These are phyloP conservation scores for Beauveria asiatica DNA, from an alignment of 2,329 filamentous ascomycete species.

Conservation along the genomic window DNA sequence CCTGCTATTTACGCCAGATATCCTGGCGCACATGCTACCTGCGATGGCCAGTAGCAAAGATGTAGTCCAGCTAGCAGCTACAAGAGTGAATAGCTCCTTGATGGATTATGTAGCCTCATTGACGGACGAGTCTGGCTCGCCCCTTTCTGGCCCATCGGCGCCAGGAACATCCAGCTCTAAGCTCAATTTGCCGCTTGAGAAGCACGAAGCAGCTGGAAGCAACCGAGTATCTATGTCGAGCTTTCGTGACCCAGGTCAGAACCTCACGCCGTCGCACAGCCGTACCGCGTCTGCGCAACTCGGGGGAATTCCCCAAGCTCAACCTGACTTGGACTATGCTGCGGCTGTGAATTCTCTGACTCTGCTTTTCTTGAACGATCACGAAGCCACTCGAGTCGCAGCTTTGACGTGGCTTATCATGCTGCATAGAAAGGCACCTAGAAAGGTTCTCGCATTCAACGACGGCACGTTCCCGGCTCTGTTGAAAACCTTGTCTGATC, in stretches of 20 bases:
- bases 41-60: slow-evolving; percentile 91
- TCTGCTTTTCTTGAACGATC: slow-evolving; percentile 88
- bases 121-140: slow-evolving; percentile 54
- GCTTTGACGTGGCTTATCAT: slow-evolving; percentile 95
- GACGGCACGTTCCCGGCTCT: slow-evolving; percentile 94
- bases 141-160: slow-evolving; percentile 17
- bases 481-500: slow-evolving; percentile 91
- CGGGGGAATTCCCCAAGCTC: slow-evolving; percentile 34
- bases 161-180: slow-evolving; percentile 29
- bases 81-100: slow-evolving; percentile 79
- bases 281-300: slow-evolving; percentile 38
- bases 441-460: slow-evolving; percentile 89
- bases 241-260: slow-evolving; percentile 45
- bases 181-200: slow-evolving; percentile 35
- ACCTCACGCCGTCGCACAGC: slow-evolving; percentile 42
- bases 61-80: slow-evolving; percentile 78
- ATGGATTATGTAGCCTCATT: slow-evolving; percentile 93
- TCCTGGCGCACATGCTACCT: slow-evolving; percentile 84
- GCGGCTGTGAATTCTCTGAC: slow-evolving; percentile 91
- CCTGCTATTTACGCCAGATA: slow-evolving; percentile 83
- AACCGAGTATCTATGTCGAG: slow-evolving; percentile 44
- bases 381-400: slow-evolving; percentile 90
- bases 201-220: slow-evolving; percentile 38
- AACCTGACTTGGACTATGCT: slow-evolving; percentile 84
- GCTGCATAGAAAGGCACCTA: slow-evolving; percentile 89